These are phyloP conservation scores for Verticillium longisporum DNA, from an alignment of 2,329 filamentous ascomycete genomes.

Conservation along the genomic window DNA sequence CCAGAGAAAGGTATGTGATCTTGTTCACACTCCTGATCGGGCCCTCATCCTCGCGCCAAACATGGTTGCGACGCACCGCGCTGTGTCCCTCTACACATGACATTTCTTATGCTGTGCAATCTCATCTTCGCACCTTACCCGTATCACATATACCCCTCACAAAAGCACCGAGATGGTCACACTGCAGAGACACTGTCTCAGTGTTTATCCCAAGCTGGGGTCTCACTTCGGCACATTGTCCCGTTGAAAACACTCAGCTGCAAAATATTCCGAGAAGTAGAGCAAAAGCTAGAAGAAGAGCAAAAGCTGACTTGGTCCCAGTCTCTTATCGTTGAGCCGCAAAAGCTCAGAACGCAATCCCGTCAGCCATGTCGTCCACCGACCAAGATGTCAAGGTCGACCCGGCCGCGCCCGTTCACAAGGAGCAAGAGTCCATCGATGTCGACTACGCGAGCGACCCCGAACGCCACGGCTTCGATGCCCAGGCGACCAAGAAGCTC, in stretches of 20 bases:
- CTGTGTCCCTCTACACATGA: not conserved
- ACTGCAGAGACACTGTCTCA: not conserved
- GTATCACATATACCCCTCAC: not conserved
- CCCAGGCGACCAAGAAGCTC: conserved; percentile 37
- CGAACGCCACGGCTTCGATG: conserved; percentile 19
- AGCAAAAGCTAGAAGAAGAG: not conserved
- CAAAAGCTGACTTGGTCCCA: not conserved
- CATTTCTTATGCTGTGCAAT: not conserved
- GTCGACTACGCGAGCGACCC: conserved; percentile 11
- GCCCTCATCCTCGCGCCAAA: not conserved
- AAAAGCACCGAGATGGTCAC: not conserved
- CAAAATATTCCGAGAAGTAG: not conserved
- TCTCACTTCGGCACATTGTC: not conserved
- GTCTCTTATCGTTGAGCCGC: not conserved
- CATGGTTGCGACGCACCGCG: not conserved
- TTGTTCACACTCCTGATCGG: not conserved
- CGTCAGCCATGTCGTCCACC: not conserved
- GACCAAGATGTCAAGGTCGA: conserved; percentile 9
- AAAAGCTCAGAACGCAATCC: not conserved
- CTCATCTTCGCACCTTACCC: not conserved
- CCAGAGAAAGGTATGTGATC: not conserved
- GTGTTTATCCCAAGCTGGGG: not conserved
- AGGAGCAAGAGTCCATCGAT: conserved; percentile 9
- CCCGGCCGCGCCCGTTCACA: not conserved
- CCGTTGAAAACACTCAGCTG: not conserved